These are phyloP conservation scores for Moringa oleifera DNA, from an alignment of 345 rosid species.

Conservation along the genomic window DNA sequence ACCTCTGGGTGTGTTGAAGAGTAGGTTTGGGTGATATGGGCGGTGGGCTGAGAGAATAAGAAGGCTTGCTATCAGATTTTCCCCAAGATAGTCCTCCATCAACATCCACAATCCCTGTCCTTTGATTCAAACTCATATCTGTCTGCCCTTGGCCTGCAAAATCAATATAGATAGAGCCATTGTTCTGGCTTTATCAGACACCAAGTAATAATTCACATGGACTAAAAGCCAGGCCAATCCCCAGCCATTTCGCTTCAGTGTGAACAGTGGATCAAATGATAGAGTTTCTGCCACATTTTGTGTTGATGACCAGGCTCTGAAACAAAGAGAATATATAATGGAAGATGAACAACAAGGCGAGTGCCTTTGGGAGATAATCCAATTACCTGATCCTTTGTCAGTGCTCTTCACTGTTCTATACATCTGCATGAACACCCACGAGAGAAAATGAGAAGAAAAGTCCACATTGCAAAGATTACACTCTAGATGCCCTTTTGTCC, in stretches of 20 bases:
- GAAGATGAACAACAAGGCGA: conserved; percentile 13
- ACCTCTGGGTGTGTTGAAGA: conserved; percentile 27
- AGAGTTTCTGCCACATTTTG: conserved; percentile 10
- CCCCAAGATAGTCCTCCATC: conserved; percentile 18
- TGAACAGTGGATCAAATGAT: conserved; percentile 20
- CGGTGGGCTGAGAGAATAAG: not conserved
- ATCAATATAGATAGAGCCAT: conserved; percentile 18
- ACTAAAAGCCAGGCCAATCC: conserved; percentile 8
- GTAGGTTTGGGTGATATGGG: conserved; percentile 5
- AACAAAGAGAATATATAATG: conserved; percentile 16
- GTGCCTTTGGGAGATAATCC: conserved; percentile 6
- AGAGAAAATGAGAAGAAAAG: conserved; percentile 20
- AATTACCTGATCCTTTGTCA: conserved; percentile 73
- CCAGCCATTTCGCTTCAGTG: conserved; percentile 5
- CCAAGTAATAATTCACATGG: conserved; percentile 17
- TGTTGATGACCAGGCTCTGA: conserved; percentile 3
- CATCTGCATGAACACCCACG: conserved; percentile 76
- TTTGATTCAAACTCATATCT: conserved; percentile 31
- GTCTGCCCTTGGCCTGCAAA: conserved; percentile 44
- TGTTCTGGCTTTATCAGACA: conserved; percentile 31
- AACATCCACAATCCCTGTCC: conserved; percentile 20
- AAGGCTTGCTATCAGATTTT: conserved; percentile 9
- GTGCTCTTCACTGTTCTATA: conserved; percentile 99
- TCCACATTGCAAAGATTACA: conserved; percentile 32
- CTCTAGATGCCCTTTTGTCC: conserved; percentile 52